Evolutionary conservation across 805 yeast genomes (phyloP), one percentile per base, ranked within the genome.

Genomic region (Nakazawaea peltata): DNA sequence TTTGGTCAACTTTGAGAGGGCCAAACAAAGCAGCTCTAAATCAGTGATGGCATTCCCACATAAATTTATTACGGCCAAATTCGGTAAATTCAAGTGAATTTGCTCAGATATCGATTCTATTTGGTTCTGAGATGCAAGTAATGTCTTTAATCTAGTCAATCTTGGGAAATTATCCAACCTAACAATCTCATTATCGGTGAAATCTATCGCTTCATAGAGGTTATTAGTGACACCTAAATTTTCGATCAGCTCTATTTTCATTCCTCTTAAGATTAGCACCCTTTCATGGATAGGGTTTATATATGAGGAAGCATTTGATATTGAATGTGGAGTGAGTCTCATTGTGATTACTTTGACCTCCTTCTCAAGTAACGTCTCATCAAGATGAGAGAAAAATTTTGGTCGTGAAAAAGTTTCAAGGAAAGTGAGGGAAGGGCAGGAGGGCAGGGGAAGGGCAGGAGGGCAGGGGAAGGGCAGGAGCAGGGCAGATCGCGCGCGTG

Each of bases 121-220:
- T 41, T 70, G 59, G 53, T 90, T 90, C 40, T 74, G 69, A 0
- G 81, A 79, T 16, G 78, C 45, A 7, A 87, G 59, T 2, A 90
- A 46, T 0, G 80, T 70, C 29, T 65, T 65, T 33, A 71, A 48
- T 26, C 65, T 67, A 22, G 36, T 33, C 27, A 69, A 49, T 15
- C 40, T 48, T 0, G 79, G 84, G 25, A 71, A 63, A 48, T 61
- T 64, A 12, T 69, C 65, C 5, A 90, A 44, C 2, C 63, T 64
- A 1, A 66, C 55, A n/a, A 90, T 57, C 23, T 74, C 79, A 55
- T 90, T 90, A 48, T 81, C 78, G 1, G 90, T 74, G 22, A 90
- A 50, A 52, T 90, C 97, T 3, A 90, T 56, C 12, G 67, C 73
- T 41, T 67, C 78, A 51, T 57, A 62, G 27, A 48, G 59, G 51